These are phyloP conservation scores for Litchi chinensis DNA, from an alignment of 345 rosid species.

Conservation along the genomic window DNA sequence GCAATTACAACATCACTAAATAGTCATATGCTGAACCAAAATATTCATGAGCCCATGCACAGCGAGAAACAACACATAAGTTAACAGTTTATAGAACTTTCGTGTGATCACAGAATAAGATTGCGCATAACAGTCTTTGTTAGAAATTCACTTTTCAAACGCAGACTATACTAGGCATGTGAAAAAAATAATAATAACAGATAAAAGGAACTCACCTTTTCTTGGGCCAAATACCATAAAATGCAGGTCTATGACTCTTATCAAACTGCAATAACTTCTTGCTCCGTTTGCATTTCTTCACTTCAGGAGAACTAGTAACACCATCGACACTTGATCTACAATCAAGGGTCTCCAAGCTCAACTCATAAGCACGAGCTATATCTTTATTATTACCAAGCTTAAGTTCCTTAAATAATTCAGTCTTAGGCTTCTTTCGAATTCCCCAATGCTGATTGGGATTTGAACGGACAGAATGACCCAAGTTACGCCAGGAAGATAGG, in stretches of 20 bases:
- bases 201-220: constrained; percentile 56
- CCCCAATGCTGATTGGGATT: constrained; percentile 71
- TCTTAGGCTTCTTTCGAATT: constrained; percentile 70
- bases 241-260: constrained; percentile 87
- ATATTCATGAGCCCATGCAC: background rate
- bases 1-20: background rate
- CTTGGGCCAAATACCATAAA: constrained; percentile 90
- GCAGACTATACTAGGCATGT: background rate
- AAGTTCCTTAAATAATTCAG: constrained; percentile 62
- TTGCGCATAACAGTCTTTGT: background rate
- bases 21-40: background rate
- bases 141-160: background rate
- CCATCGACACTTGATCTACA: constrained; percentile 26
- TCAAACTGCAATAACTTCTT: constrained; percentile 85
- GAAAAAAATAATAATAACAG: background rate
- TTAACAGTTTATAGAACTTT: background rate
- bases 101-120: background rate
- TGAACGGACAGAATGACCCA: constrained; percentile 48
- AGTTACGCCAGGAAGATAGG: constrained; percentile 66
- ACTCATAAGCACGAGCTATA: constrained; percentile 42
- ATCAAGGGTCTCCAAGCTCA: constrained; percentile 42
- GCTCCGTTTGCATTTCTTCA: constrained; percentile 41
- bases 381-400: constrained; percentile 57
- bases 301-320: constrained; percentile 32
- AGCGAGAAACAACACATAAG: background rate